Base-by-base conservation (phyloP, 179 eudicot genomes). In the Camellia oleifera region DNA sequence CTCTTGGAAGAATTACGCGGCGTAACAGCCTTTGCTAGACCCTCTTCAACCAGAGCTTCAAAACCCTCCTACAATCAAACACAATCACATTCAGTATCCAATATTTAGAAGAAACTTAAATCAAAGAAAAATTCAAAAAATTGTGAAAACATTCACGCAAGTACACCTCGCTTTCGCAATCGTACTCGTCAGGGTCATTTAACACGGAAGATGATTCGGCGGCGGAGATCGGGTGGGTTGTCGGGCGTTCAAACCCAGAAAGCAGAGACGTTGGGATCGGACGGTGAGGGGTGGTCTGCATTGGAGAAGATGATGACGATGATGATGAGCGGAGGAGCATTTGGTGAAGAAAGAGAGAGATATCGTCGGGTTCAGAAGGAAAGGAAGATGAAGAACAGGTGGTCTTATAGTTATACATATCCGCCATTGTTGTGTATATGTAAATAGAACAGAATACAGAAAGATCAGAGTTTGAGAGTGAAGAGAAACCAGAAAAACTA, bases 141-240 rank as follows among this genome's bases (percentile, higher is more conserved):
- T 15, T 10, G 64, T 32, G 23, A 56, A 23, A n/a, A 74, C 18
- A 7, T 48, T 48, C 5, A 4, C 7, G 7, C 52, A 48, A 48
- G 52, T 4, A 48, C 7, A 93, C 95, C 97, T 93, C 94, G 85
- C 94, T 93, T 66, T 92, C 97, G 77, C 85, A 86, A 23, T 91
- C 98, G 56, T 85, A 88, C n/a, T 93, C 97, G 40, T 92, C 94
- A 23, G 84, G 75, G 32, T 83, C 87, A 74, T 84, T 70, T 10
- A 58, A 66, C 69, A 73, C 79, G 32, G 81, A 67, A 68, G 79
- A 56, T 3, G 83, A 42, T 1, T 70, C 82, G 44, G 82, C 77
- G 7, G 56, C 12, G 15, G 86, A 79, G 85, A 82, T 73, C 79
- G 84, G 84, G 74, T 82, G 80, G 65, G 32, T 1, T 13, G 40